Base-by-base conservation (phyloP, 108 stramenopile species). In the Conticribra weissflogii region DNA sequence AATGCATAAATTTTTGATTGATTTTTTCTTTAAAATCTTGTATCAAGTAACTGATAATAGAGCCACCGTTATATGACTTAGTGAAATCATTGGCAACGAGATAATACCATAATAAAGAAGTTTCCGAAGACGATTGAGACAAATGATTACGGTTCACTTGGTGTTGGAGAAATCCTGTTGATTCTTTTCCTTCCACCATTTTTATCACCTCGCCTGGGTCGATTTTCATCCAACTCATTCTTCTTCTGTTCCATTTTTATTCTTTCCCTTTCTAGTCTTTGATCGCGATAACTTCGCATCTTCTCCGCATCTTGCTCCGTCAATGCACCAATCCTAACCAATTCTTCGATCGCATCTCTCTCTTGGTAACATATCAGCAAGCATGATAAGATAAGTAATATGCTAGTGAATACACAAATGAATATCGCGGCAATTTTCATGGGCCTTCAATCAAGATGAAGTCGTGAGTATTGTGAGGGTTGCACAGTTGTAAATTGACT, bases 301-400 rank as follows among this genome's bases (percentile, higher is more conserved):
- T 54, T 54, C 28, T 72, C 75, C 3, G 77, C 46, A 32, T 81
- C 80, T 25, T 76, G 70, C 3, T 51, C 57, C 4, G 70, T 51
- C 68, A 81, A 54, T 15, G 72, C 63, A 0, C 80, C 80, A n/a
- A 52, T 31, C 33, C 72, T 81, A 8, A 76, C n/a, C 1, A 76
- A 50, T 25, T 82, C 81, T 54, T 82, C 81, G 45, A 78, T 78
- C 9, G 73, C 71, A 68, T 82, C 81, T 41, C 66, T 24, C n/a
- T 72, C 59, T 30, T 82, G 74, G 47, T 48, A 82, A 23, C 81
- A 82, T 15, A 78, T 82, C 19, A 82, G 44, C 1, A 82, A 48
- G 47, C 81, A 78, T 21, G 81, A 59, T 24, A 78, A 59, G 55
- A 74, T 46, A 3, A 76, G 56, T 66, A 82, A 74, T 27, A 74